Base-by-base conservation (phyloP, 1,284 basidiomycete species). In the Tilletia caries region DNA sequence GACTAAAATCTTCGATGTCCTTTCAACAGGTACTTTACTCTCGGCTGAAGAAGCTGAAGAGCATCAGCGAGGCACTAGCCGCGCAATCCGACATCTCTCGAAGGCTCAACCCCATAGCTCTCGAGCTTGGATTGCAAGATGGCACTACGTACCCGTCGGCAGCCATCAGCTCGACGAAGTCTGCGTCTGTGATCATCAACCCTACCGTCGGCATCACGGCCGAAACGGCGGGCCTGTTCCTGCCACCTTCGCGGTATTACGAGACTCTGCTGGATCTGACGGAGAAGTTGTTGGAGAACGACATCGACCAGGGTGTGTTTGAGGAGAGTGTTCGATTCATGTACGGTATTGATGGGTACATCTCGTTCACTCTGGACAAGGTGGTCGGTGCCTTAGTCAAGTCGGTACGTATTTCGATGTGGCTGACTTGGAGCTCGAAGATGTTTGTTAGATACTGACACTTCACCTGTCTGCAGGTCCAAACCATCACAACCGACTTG, bases 251-350 rank as follows among this genome's bases (percentile, higher is more conserved):
- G 27, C 83, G 85, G 60, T 86, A 93, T 83, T 98, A 98, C 85
- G 87, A 89, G 84, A 93, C 95, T 79, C 87, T 96, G 62, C 86
- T 98, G 58, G 92, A 91, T 72, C 90, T 93, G n/a, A 92, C 91
- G 82, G 94, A 96, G 85, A 92, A 92, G 86, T 84, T 96, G 65
- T 98, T 98, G 80, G 92, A 94, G 79, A 91, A 89, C 71, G 94
- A 98, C 80, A 87, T 98, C 73, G 95, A 98, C 84, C 91, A 91
- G 79, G 86, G 87, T 34, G 89, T 90, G 23, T 98, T 93, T 80
- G 96, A 98, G 83, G 95, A 98, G 83, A 92, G 93, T 77, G 89
- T 96, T 87, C 86, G 96, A 71, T 93, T 92, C 88, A 95, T 98
- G 88, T 98, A 95, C 86, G 92, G 93, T 41, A 95, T 90, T 75